Conservation (phyloP, 352 stramenopile genomes). For the Lagenidium sp. region DNA sequence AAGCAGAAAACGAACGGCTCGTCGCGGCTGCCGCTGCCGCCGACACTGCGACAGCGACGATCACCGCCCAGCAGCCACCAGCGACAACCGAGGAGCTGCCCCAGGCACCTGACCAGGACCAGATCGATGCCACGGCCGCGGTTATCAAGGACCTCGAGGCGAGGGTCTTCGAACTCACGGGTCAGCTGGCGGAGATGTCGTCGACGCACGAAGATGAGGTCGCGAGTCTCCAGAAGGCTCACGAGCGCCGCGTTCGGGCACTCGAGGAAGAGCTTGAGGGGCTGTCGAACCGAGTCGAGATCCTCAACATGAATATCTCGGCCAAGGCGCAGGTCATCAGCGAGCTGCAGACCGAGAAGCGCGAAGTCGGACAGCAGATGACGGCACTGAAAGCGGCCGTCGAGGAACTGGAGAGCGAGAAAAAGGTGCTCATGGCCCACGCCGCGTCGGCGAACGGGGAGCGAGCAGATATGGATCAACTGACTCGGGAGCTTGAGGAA, state of each 20-base stretch:
- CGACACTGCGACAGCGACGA: conserved; percentile 8
- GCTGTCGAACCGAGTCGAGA: conserved; percentile 9
- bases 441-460: not conserved
- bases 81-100: conserved; percentile 17
- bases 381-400: not conserved
- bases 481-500: too few species aligned
- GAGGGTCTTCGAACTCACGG: conserved; percentile 15
- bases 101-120: too few species aligned
- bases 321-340: conserved; percentile 14
- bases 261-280: conserved; percentile 3
- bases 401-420: not conserved
- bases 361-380: conserved; percentile 9
- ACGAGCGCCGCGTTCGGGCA: not conserved
- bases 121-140: conserved; percentile 12
- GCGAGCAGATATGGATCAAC: too few species aligned
- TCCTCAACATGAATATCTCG: conserved; percentile 10
- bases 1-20: conserved; percentile 22
- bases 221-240: not conserved
- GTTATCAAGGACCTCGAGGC: conserved; percentile 25
- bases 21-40: conserved; percentile 11
- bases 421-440: conserved; percentile 3
- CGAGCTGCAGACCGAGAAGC: conserved; percentile 3
- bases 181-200: conserved; percentile 1
- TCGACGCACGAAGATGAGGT: conserved; percentile 1
- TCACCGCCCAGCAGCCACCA: conserved; percentile 11